A percentile compares a stretch with the other conserved stretches of the same genome.
Conservation (phyloP, 192 early-diverging fungal genomes). For the Coemansia sp. region DNA sequence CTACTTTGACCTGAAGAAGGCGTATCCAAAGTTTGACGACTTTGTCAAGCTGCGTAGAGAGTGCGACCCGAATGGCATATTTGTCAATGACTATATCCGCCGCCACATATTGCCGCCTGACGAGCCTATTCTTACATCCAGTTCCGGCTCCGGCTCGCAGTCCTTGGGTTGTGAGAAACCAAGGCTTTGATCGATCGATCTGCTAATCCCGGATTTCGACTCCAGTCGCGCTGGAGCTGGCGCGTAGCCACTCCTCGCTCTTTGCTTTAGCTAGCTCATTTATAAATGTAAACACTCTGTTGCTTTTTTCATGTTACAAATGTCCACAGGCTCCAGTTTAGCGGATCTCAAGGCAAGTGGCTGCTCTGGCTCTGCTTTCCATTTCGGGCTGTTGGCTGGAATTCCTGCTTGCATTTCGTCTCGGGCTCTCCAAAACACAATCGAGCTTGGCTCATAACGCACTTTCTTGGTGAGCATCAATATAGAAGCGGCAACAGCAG, state of each 20-base stretch:
- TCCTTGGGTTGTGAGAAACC: neutral
- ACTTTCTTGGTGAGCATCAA: neutral
- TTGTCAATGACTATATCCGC: conserved; percentile 69
- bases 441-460: too few relatives aligned
- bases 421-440: neutral
- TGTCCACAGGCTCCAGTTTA: conserved; percentile 19
- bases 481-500: conserved; percentile 40
- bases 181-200: neutral
- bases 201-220: too few relatives aligned
- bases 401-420: neutral
- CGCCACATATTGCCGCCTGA: conserved; percentile 56
- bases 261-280: neutral
- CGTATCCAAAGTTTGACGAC: conserved; percentile 64
- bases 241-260: neutral
- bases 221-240: too few relatives aligned
- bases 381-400: neutral
- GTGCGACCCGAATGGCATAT: conserved; percentile 67
- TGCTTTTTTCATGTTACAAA: neutral
- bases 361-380: neutral
- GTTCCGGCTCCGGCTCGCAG: neutral
- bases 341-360: conserved; percentile 33
- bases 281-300: too few relatives aligned
- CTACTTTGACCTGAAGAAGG: conserved; percentile 48
- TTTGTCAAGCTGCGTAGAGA: conserved; percentile 56
- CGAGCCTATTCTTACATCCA: conserved; percentile 3